Percentiles rank a stretch among this genome's conserved stretches.
Conservation (phyloP, 2,329 filamentous ascomycete genomes). For the Erysiphe neolycopersici region DNA sequence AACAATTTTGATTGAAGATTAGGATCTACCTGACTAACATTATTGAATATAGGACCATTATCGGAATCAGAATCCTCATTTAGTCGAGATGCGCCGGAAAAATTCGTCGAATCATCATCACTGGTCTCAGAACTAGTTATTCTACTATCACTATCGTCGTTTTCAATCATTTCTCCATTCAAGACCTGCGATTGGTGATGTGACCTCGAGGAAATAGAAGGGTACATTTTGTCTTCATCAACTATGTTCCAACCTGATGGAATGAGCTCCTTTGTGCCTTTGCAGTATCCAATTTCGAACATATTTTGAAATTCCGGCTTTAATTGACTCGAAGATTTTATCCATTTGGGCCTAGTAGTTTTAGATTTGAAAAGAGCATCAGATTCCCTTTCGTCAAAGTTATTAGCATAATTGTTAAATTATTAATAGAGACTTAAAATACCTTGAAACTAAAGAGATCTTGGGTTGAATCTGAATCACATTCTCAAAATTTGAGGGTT, state of each 20-base stretch:
- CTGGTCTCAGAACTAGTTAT: slow-evolving; percentile 22
- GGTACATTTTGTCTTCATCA: slow-evolving; percentile 28
- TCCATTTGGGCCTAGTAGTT: slow-evolving; percentile 23
- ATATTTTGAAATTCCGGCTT: slow-evolving; percentile 37
- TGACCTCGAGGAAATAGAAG: slow-evolving; percentile 22
- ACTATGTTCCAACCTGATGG: slow-evolving; percentile 43
- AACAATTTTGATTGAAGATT: not conserved
- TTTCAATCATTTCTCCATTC: slow-evolving; percentile 2
- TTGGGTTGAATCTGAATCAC: not conserved
- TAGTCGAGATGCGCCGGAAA: slow-evolving; percentile 23
- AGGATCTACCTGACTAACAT: not conserved
- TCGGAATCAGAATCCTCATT: slow-evolving; percentile 28
- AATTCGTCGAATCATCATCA: slow-evolving; percentile 18
- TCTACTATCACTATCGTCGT: slow-evolving; percentile 7
- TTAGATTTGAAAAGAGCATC: slow-evolving; percentile 3
- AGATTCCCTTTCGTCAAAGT: not conserved
- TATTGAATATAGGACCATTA: slow-evolving; percentile 3
- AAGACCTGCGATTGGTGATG: slow-evolving; percentile 7
- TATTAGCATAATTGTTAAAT: not conserved
- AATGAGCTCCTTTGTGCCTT: slow-evolving; percentile 25
- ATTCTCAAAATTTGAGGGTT: not conserved
- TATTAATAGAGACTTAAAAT: not conserved
- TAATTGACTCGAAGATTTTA: slow-evolving; percentile 27
- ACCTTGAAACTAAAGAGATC: no score
- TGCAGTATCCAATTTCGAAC: slow-evolving; percentile 50